phyloP scores from a whole-genome alignment of 1,284 basidiomycete species.

The Cystobasidiaceae sp. region DNA sequence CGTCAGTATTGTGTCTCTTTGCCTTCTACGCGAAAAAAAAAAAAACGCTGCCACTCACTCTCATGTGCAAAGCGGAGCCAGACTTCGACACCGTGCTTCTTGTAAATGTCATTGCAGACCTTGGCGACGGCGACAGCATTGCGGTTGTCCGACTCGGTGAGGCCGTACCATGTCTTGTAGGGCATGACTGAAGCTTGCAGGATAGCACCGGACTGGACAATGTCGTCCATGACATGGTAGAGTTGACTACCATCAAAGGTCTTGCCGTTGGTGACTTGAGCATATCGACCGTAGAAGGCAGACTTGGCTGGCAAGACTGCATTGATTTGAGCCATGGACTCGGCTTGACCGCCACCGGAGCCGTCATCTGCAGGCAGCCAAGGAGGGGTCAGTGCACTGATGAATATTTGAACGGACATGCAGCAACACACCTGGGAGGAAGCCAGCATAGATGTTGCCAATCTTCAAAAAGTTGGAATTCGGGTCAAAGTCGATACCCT shows the following conservation, averaged over 20 bases:
- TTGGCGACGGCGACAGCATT: conserved; percentile 44
- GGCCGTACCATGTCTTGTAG: conserved; percentile 36
- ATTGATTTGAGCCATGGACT: conserved; percentile 14
- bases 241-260: conserved; percentile 29
- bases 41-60: conserved; percentile 15
- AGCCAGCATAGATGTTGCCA: conserved; percentile 28
- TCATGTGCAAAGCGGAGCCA: conserved; percentile 45
- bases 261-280: conserved; percentile 25
- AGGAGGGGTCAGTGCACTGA: too few species aligned
- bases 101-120: conserved; percentile 46
- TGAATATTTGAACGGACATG: neutral
- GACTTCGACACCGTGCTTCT: conserved; percentile 46
- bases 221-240: conserved; percentile 30
- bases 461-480: conserved; percentile 19
- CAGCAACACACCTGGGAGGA: conserved; percentile 16
- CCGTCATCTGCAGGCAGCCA: conserved; percentile 30
- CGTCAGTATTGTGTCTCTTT: neutral
- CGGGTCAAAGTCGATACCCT: conserved; percentile 4
- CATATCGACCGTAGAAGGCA: conserved; percentile 29
- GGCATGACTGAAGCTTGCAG: conserved; percentile 33
- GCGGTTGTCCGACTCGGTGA: conserved; percentile 38
- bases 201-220: conserved; percentile 30
- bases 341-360: conserved; percentile 13
- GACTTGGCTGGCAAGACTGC: conserved; percentile 23
- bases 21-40: neutral